phyloP scores from a whole-genome alignment of 495 filamentous ascomycete species.

The Hypoxylon rickii region DNA sequence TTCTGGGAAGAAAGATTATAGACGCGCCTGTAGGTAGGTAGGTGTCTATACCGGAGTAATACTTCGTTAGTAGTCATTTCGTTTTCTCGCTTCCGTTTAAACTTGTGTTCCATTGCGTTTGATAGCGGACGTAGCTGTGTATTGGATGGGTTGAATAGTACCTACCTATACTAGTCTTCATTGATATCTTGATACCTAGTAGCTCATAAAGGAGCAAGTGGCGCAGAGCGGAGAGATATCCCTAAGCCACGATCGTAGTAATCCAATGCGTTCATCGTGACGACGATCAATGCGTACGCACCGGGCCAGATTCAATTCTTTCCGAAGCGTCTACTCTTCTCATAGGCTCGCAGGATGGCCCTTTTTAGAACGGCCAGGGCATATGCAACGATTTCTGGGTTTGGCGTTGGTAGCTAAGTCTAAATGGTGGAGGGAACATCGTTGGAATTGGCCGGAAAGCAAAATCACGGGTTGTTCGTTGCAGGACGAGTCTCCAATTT shows the following conservation, averaged over 20 bases:
- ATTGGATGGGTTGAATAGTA: no score
- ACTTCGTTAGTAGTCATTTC: no score
- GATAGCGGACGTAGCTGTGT: no score
- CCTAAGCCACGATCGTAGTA: neutral
- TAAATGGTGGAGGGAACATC: conserved; percentile 17
- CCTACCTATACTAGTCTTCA: no score
- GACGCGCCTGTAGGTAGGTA: neutral
- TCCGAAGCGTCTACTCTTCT: conserved; percentile 3
- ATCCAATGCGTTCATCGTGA: conserved; percentile 9
- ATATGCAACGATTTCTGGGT: conserved; percentile 7
- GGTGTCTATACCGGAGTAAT: neutral
- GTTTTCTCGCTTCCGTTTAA: no score
- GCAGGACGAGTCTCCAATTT: conserved; percentile 32
- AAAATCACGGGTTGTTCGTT: conserved; percentile 23
- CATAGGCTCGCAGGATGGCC: conserved; percentile 20
- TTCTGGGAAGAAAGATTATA: no score
- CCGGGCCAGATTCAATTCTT: conserved; percentile 2
- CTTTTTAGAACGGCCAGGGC: neutral
- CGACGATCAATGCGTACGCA: conserved; percentile 11
- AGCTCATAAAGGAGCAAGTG: no score
- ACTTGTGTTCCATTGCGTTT: no score
- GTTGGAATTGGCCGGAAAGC: conserved; percentile 22
- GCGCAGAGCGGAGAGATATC: neutral
- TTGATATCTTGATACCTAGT: no score
- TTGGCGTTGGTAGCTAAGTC: conserved; percentile 11